Conservation (phyloP, 179 eudicot species). For the Silene vulgaris region DNA sequence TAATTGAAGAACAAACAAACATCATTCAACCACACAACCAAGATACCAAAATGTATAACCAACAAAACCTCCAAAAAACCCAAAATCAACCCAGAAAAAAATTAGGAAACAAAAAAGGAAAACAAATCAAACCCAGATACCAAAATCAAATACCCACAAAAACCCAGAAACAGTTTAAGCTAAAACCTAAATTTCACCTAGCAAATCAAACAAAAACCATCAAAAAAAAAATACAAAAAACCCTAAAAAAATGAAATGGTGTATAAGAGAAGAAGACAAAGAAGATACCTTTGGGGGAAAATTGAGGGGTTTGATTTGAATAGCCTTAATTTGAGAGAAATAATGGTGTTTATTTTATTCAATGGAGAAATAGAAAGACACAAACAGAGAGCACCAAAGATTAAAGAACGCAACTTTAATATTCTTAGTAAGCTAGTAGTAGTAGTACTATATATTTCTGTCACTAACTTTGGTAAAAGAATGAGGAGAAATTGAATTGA, state of each 20-base stretch:
- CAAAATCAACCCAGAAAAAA: slow-evolving; percentile 18
- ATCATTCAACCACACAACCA: slow-evolving; percentile 6
- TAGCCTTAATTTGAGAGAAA: slow-evolving; percentile 23
- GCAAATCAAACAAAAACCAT: slow-evolving; percentile 5
- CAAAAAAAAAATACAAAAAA: slow-evolving; percentile 15
- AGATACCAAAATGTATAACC: neutral
- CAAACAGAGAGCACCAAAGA: slow-evolving; percentile 9
- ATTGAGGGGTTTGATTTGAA: neutral
- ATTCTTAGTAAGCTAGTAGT: slow-evolving; percentile 13
- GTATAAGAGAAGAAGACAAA: slow-evolving; percentile 11
- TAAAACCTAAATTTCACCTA: neutral
- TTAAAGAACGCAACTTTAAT: slow-evolving; percentile 29
- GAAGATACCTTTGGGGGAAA: slow-evolving; percentile 28
- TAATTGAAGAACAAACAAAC: slow-evolving; percentile 1
- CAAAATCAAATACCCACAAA: slow-evolving; percentile 18
- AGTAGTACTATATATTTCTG: slow-evolving; percentile 1
- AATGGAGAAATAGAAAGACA: slow-evolving; percentile 15
- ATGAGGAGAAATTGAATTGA: neutral
- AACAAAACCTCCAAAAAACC: slow-evolving; percentile 11
- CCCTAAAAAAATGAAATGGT: slow-evolving; percentile 8
- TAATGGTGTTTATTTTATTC: slow-evolving; percentile 15
- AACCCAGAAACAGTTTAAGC: slow-evolving; percentile 16
- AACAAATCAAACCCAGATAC: slow-evolving; percentile 20
- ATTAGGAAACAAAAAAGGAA: neutral
- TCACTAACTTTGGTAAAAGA: slow-evolving; percentile 19